phyloP scores from a whole-genome alignment of 352 stramenopile species.

The Pythium aristosporum region DNA sequence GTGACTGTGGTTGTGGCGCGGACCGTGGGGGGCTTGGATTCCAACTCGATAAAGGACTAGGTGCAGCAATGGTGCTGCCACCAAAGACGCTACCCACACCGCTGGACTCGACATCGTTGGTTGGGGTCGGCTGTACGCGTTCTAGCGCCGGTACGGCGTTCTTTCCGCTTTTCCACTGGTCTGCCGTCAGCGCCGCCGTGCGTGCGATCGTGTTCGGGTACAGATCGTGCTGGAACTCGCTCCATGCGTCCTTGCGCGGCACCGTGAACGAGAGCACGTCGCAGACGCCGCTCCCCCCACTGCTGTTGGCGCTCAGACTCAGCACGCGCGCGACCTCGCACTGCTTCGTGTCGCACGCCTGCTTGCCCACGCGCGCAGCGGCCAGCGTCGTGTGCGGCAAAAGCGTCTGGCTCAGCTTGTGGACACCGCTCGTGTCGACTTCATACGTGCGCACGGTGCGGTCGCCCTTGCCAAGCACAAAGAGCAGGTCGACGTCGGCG shows the following conservation, averaged over 20 bases:
- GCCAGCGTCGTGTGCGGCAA: constrained; percentile 61
- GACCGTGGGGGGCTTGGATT: background rate
- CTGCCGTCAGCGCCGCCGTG: constrained; percentile 37
- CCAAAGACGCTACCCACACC: constrained; percentile 38
- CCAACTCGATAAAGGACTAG: background rate
- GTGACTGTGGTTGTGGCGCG: background rate
- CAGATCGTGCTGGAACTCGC: constrained; percentile 75
- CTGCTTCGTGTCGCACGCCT: constrained; percentile 39
- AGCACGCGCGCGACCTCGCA: constrained; percentile 73
- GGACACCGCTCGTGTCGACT: constrained; percentile 43
- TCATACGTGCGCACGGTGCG: constrained; percentile 61
- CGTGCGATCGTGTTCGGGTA: constrained; percentile 56
- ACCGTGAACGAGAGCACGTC: constrained; percentile 69
- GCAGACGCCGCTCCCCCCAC: constrained; percentile 39
- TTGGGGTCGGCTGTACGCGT: constrained; percentile 30
- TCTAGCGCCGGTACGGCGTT: constrained; percentile 49
- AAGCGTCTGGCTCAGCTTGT: constrained; percentile 52
- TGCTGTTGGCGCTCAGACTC: constrained; percentile 40
- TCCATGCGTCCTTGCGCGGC: constrained; percentile 55
- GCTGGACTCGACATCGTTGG: background rate
- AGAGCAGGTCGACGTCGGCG: constrained; percentile 62
- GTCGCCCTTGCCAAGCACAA: constrained; percentile 71
- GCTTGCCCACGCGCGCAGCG: constrained; percentile 51
- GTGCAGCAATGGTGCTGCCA: background rate
- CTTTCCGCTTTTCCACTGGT: constrained; percentile 42